Conservation (phyloP, 257 asterid genomes). For the Plantago elongata region DNA sequence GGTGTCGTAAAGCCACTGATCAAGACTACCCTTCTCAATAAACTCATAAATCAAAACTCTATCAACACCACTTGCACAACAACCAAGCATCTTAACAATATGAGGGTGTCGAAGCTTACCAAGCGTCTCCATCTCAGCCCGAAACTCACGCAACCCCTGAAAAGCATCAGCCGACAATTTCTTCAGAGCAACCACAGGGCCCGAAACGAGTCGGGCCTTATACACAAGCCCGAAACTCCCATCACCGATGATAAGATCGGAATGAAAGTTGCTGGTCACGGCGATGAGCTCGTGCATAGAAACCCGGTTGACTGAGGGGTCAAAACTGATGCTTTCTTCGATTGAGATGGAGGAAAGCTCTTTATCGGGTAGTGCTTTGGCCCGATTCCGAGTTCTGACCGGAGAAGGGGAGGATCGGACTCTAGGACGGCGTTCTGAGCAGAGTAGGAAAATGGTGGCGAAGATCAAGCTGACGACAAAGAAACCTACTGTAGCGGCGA, state of each 20-base stretch:
- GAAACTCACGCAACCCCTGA: constrained; percentile 82
- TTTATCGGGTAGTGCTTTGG: constrained; percentile 12
- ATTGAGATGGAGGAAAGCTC: constrained; percentile 26
- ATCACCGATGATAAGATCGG: constrained; percentile 75
- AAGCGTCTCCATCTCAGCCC: constrained; percentile 91
- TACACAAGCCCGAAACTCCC: constrained; percentile 90
- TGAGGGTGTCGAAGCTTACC: constrained; percentile 70
- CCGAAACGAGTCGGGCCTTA: constrained; percentile 65
- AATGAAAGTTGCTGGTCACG: constrained; percentile 62
- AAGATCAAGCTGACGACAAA: constrained; percentile 39
- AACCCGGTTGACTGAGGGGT: constrained; percentile 43
- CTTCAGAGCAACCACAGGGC: constrained; percentile 64
- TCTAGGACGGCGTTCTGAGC: constrained; percentile 29
- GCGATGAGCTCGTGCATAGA: constrained; percentile 68
- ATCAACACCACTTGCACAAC: constrained; percentile 56
- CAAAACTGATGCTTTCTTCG: constrained; percentile 62
- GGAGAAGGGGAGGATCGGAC: constrained; percentile 26
- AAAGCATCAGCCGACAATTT: constrained; percentile 72
- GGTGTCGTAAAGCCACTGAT: constrained; percentile 83
- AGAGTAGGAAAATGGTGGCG: constrained; percentile 30
- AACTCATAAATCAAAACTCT: constrained; percentile 76
- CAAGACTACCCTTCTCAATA: constrained; percentile 72
- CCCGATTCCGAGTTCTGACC: constrained; percentile 19
- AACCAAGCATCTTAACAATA: constrained; percentile 71
- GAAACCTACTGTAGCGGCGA: constrained; percentile 55